Evolutionary conservation across 75 land plant species (phyloP).

Genomic region (Pinus tabuliformis): DNA sequence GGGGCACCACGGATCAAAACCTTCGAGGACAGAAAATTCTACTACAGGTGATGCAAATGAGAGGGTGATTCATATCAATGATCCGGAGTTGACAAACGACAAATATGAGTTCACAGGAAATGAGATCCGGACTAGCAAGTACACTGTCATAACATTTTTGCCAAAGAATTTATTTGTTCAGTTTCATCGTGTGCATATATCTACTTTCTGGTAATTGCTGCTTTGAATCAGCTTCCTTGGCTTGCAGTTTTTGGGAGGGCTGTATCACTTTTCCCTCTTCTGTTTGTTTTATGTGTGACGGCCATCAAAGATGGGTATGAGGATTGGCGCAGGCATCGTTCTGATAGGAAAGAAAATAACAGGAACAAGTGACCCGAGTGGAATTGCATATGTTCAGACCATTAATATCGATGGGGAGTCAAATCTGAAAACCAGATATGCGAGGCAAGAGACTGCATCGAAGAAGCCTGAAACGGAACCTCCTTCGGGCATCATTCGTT

Average conservation of each 20-base stretch:
- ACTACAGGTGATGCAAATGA: constrained; percentile 26
- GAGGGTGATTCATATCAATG: constrained; percentile 65
- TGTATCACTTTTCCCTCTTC: constrained; percentile 78
- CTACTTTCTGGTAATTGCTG: constrained; percentile 79
- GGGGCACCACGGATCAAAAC: constrained; percentile 18
- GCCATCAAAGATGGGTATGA: constrained; percentile 92
- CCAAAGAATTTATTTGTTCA: constrained; percentile 85
- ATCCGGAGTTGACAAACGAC: constrained; percentile 67
- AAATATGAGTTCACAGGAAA: constrained; percentile 77
- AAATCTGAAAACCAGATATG: constrained; percentile 88
- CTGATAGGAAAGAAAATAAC: constrained; percentile 78
- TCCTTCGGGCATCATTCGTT: constrained; percentile 54
- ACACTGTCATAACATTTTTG: constrained; percentile 67
- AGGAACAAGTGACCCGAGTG: constrained; percentile 78
- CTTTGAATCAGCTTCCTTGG: constrained; percentile 83
- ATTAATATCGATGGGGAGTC: constrained; percentile 92
- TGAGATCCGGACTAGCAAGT: constrained; percentile 81
- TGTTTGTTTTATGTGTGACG: constrained; percentile 77
- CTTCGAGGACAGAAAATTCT: constrained; percentile 32
- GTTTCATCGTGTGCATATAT: constrained; percentile 85
- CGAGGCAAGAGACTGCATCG: constrained; percentile 60
- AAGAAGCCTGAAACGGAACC: constrained; percentile 24
- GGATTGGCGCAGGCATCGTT: constrained; percentile 82
- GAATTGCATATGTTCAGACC: constrained; percentile 85
- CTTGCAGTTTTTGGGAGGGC: constrained; percentile 88